Evolutionary conservation across 495 filamentous ascomycete genomes (phyloP).

Genomic region (Chaetomidium leptoderma): DNA sequence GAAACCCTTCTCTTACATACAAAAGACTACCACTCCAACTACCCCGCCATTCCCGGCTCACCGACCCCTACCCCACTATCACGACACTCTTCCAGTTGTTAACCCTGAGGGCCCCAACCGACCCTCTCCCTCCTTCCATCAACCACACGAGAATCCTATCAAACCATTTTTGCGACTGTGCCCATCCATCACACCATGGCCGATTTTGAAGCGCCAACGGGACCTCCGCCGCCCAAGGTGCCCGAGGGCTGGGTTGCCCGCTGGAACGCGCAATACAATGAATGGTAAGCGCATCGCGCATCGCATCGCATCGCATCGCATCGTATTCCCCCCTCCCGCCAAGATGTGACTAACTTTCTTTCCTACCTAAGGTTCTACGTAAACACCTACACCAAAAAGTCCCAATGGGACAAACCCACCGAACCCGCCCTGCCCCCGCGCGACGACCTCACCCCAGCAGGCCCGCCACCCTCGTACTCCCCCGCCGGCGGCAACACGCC

Average conservation of each 20-base stretch:
- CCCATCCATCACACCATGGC: constrained; percentile 39
- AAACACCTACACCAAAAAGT: constrained; percentile 77
- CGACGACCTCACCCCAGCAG: constrained; percentile 40
- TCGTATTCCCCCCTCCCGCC: not conserved
- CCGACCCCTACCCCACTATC: not conserved
- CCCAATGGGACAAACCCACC: constrained; percentile 80
- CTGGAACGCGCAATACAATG: constrained; percentile 68
- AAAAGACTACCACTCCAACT: not conserved
- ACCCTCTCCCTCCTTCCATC: not conserved
- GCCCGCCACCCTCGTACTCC: constrained; percentile 63
- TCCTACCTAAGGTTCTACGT: constrained; percentile 69
- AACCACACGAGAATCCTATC: not conserved
- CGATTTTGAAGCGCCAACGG: constrained; percentile 64
- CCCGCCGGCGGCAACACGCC: constrained; percentile 30
- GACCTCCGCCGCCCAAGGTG: constrained; percentile 81
- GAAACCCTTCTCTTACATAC: constrained; percentile 21
- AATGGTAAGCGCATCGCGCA: constrained; percentile 67
- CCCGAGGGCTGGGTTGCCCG: constrained; percentile 85
- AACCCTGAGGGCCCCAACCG: not conserved
- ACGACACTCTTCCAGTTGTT: not conserved
- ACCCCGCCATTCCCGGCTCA: not conserved
- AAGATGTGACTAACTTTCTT: not conserved
- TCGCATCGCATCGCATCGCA: too few relatives aligned
- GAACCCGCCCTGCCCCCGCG: constrained; percentile 48
- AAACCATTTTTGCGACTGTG: not conserved